phyloP scores from a whole-genome alignment of 2,329 filamentous ascomycete species.

The Zymoseptoria pseudotritici region DNA sequence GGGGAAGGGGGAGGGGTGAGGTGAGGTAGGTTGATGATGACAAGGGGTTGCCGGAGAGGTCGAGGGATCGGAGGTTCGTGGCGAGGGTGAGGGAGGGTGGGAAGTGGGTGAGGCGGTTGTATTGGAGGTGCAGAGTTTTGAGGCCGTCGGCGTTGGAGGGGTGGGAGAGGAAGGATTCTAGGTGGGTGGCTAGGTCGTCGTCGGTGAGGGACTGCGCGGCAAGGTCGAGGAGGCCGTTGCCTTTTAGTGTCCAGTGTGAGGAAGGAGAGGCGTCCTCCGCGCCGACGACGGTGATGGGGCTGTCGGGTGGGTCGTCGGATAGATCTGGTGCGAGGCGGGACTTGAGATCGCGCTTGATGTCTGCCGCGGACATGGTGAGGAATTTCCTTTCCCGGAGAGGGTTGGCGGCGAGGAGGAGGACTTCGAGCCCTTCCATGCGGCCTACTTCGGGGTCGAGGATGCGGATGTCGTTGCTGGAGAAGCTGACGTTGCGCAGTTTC shows the following conservation, averaged over 20 bases:
- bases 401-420: slow-evolving; percentile 77
- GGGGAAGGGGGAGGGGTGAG: slow-evolving; percentile 53
- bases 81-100: slow-evolving; percentile 65
- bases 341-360: slow-evolving; percentile 68
- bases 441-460: slow-evolving; percentile 68
- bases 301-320: slow-evolving; percentile 31
- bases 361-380: slow-evolving; percentile 68
- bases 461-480: slow-evolving; percentile 77
- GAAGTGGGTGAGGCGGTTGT: slow-evolving; percentile 65
- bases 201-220: slow-evolving; percentile 32
- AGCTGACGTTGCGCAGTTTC: slow-evolving; percentile 68
- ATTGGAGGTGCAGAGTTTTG: slow-evolving; percentile 60
- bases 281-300: slow-evolving; percentile 20
- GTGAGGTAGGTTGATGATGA: slow-evolving; percentile 57
- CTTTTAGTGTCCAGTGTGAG: slow-evolving; percentile 23
- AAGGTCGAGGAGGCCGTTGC: slow-evolving; percentile 35
- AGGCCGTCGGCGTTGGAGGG: slow-evolving; percentile 37
- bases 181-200: slow-evolving; percentile 30
- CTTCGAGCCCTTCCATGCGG: slow-evolving; percentile 67
- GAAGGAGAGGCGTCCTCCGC: slow-evolving; percentile 4
- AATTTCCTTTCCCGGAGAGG: slow-evolving; percentile 84
- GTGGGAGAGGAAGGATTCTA: slow-evolving; percentile 34
- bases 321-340: slow-evolving; percentile 56
- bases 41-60: slow-evolving; percentile 36
- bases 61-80: slow-evolving; percentile 51